Evolutionary conservation across 345 rosid genomes (phyloP), one percentile per base, ranked within the genome.

Genomic region (Combretum micranthum): DNA sequence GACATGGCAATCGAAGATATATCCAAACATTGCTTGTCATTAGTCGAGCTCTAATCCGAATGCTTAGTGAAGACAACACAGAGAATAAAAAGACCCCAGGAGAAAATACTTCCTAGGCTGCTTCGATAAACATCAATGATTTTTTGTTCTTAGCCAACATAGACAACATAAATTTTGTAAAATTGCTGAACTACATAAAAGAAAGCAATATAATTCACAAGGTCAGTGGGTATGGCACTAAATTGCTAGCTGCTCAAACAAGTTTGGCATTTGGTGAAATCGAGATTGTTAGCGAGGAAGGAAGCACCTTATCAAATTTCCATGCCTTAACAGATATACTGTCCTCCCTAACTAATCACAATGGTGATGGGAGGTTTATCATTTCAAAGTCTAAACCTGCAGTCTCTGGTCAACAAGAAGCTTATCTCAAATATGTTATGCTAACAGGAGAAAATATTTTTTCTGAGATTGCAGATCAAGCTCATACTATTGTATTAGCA

Each of bases 1-100:
- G 96, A 66, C 82, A 89, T 70, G 88, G 95, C 56, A 92, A 92
- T 71, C 83, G 90, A 67, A 88, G 98, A 84, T 76, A 92, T 60
- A 86, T 92, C 70, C 98, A 88, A 74, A 92, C 88, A 57, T 55
- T 92, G 60, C 69, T 83, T 75, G 84, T 88, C 64, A 74, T 92
- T 49, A 74, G 85, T 56, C 66, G 60, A 59, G 87, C 95, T 62
- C 79, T 92, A 68, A 82, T 77, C 60, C 80, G 55, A 72, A 70
- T 78, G 67, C 69, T 92, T 55, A 63, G 64, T 62, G 80, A 77
- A 50, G 59, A 64, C 43, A 71, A 69, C 61, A 68, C 47, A 64
- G 61, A 45, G 69, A 25, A 42, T 62, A 12, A 75, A 66, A 55
- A 73, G 45, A 49, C 63, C 53, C 69, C 53, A 61, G 22, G 75